Base-by-base conservation (phyloP, 2,329 filamentous ascomycete species). In the Curvularia sp. region DNA sequence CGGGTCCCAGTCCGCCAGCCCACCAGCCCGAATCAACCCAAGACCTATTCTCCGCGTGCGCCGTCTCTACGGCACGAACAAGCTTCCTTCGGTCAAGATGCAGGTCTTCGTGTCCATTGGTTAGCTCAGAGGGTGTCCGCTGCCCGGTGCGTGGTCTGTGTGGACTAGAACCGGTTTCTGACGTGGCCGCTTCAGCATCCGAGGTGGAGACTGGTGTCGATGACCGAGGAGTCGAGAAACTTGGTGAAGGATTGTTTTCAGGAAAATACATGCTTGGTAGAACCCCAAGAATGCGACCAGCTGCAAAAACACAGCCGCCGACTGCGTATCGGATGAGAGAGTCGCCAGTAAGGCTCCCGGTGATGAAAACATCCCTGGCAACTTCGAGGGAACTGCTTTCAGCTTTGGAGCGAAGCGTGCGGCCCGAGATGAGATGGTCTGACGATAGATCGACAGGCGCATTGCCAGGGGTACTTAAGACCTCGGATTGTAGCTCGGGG, bases 261-360 rank as follows among this genome's bases (percentile, higher is more conserved):
- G 65, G 47, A 0, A 63, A 53, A 41, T 67, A 71, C 1, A 49
- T 62, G 12, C 67, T 61, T 1, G 70, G 63, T n/a, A 75, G 71
- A 9, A 49, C 57, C 26, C 65, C 65, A 15, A 74, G 42, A 20
- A 87, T 80, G 60, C 79, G 82, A 4, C 84, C 82, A 4, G 85
- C 86, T 4, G 83, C 80, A 65, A 84, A 84, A 7, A 84, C 81
- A 63, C 85, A 87, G 5, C 85, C 83, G 2, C 86, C 85, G 28
- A 86, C 84, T 8, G 84, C 84, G 65, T 86, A 86, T 1, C 85
- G 78, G 26, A 88, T 83, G 3, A 88, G 76, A 2, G 85, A 86
- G 68, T 88, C 86, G 4, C 86, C 86, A 0, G 85, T 85, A 49
- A 88, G 66, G 62, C 85, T 87, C 10, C 86, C 86, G 38, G 84